Conservation (phyloP, 148 eudicot species). For the Nepenthes gracilis region DNA sequence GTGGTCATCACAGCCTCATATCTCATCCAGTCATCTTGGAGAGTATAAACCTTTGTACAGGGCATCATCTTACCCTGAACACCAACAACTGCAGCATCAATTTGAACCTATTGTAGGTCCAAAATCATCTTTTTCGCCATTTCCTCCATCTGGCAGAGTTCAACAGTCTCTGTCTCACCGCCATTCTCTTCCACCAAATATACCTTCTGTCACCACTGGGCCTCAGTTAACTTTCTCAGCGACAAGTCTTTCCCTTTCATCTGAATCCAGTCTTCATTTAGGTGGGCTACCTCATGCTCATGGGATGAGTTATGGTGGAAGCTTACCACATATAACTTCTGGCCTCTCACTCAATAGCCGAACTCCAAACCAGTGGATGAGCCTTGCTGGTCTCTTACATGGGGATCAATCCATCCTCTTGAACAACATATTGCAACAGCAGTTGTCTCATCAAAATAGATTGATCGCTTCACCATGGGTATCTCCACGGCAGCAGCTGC, state of each 20-base stretch:
- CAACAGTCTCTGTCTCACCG: slow-evolving; percentile 31
- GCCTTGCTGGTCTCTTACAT: slow-evolving; percentile 25
- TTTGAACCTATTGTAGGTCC: slow-evolving; percentile 38
- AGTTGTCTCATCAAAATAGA: slow-evolving; percentile 44
- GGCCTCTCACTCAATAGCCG: slow-evolving; percentile 26
- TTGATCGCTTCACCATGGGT: slow-evolving; percentile 34
- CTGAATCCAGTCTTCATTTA: slow-evolving; percentile 20
- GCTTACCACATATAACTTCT: slow-evolving; percentile 30
- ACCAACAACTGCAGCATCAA: slow-evolving; percentile 11
- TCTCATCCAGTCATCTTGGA: slow-evolving; percentile 24
- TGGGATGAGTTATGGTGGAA: slow-evolving; percentile 25
- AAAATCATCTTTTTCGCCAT: slow-evolving; percentile 44
- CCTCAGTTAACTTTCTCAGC: slow-evolving; percentile 33
- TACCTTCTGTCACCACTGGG: slow-evolving; percentile 31
- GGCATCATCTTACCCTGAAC: slow-evolving; percentile 24
- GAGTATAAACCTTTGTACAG: slow-evolving; percentile 31
- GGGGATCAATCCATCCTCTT: slow-evolving; percentile 30
- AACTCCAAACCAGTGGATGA: slow-evolving; percentile 45
- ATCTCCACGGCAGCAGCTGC: slow-evolving; percentile 41
- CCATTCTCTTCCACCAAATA: slow-evolving; percentile 27
- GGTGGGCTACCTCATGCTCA: slow-evolving; percentile 35
- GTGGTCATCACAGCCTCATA: slow-evolving; percentile 74
- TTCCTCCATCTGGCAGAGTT: slow-evolving; percentile 36
- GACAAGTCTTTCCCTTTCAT: slow-evolving; percentile 25
- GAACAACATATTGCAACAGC: slow-evolving; percentile 45